Base-by-base conservation (phyloP, 768 basidiomycete genomes). In the Xerocomellus amylosporus region DNA sequence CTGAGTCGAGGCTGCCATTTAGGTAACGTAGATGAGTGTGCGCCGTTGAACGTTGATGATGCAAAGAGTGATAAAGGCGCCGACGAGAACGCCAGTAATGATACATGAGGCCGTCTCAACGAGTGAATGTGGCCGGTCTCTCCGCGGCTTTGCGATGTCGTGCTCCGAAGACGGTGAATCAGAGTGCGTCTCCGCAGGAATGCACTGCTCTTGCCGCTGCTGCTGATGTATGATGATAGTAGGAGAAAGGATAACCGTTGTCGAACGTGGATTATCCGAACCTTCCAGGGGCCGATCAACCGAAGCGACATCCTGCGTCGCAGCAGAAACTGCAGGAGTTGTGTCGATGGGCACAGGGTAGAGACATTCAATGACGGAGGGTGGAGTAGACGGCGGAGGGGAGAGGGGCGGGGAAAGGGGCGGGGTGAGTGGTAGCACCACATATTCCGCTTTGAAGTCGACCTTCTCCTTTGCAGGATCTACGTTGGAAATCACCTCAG, bases 11-110 rank as follows among this genome's bases (percentile, higher is more conserved):
- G 33, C 38, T 15, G n/a, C 19, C 37, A 30, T 54, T 50, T 53
- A 72, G 19, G 73, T 74, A 37, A 73, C 64, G 22, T 73, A 72
- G 33, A 76, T 71, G 59, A 82, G 71, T 28, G 78, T 76, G 51
- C 80, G 73, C 52, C 77, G 71, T 58, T 79, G 80, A 34, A 73
- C 73, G 26, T 76, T 76, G 53, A 81, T 58, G 55, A 81, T 66
- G 59, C 75, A 82, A 30, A 84, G 70, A 19, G 83, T 77, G 60
- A 83, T 72, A 59, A 82, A 79, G 24, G 82, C 76, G 40, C 83
- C 83, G 43, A 83, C 69, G 46, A 87, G 71, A 61, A 87, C 81
- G 36, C 85, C 86, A 20, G 84, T 78, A 51, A 81, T 65, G 48
- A 80, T 67, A 61, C 75, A 77, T 45, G 79, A 79, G 48, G 78